Base-by-base conservation (phyloP, 805 yeast species). In the Candida parachauliodes region DNA sequence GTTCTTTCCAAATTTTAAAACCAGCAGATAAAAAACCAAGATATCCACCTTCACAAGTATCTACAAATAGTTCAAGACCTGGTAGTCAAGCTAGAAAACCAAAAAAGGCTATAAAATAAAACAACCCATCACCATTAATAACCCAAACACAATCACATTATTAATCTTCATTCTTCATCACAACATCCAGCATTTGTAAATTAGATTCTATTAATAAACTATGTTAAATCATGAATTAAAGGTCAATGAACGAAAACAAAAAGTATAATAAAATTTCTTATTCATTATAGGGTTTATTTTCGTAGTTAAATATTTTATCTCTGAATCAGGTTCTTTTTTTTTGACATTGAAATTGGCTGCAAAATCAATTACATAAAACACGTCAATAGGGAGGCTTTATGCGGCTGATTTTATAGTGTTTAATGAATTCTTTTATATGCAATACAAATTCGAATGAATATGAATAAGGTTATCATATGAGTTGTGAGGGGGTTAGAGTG, bases 1-100 rank as follows among this genome's bases (percentile, higher is more conserved):
- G 98, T 72, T 89, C 97, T 12, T 91, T 91, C 80, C 93, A 85
- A 65, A 93, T 91, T 55, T 78, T 91, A 62, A 93, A 93, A 67
- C 98, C 98, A 21, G 97, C 98, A 36, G 98, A 93, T 63, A 91
- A 91, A 77, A 88, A 88, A 67, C 82, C 85, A 46, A 83, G 84
- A 62, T 68, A 62, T 53, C 69, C 71, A 36, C 80, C 58, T 48
- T 66, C 50, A 8, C 37, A 41, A 37, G 42, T 37, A n/a, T 36
- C 44, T 7, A 31, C 30, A 14, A 42, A 39, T 31, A 39, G 44
- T 34, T 37, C 45, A 12, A 45, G 45, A 20, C 20, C 48, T 14
- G n/a, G n/a, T n/a, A 32, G 36, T 10, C 41, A 41, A 37, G 41
- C 48, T 37, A 43, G 44, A 25, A 17, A 27, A 27, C 48, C 37